These are phyloP conservation scores for Lepidium didymum DNA, from an alignment of 345 rosid species.

Conservation along the genomic window DNA sequence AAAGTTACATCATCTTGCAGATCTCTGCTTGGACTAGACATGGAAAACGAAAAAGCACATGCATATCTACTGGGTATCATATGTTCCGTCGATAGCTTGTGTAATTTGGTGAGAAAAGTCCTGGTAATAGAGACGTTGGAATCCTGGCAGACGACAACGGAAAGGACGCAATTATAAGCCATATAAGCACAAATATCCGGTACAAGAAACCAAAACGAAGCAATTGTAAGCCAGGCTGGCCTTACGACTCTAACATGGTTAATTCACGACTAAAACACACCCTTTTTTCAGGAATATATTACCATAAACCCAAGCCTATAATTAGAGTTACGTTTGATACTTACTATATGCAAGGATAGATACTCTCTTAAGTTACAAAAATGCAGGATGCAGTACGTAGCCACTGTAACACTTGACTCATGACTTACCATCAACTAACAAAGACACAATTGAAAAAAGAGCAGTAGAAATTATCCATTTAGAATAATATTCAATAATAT, in stretches of 20 bases:
- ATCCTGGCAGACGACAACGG: constrained; percentile 46
- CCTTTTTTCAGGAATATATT: not conserved
- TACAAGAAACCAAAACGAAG: constrained; percentile 1
- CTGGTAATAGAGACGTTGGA: constrained; percentile 43
- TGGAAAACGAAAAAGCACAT: constrained; percentile 66
- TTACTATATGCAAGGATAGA: constrained; percentile 3
- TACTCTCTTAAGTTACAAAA: constrained; percentile 6
- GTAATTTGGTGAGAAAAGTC: constrained; percentile 53
- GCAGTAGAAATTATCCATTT: not conserved
- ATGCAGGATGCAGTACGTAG: constrained; percentile 6
- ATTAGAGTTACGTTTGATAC: not conserved
- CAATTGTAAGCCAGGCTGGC: constrained; percentile 1
- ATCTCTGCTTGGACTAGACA: constrained; percentile 44
- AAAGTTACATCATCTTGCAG: constrained; percentile 54
- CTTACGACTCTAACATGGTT: not conserved
- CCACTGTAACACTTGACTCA: not conserved
- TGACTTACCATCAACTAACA: not conserved
- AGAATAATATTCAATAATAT: not conserved
- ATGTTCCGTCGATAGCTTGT: constrained; percentile 53
- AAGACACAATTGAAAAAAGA: not conserved
- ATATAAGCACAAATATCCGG: not conserved
- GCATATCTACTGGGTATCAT: constrained; percentile 75
- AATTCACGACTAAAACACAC: not conserved
- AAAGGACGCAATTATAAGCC: constrained; percentile 12
- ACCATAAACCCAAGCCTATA: constrained; percentile 9